phyloP scores from a whole-genome alignment of 495 filamentous ascomycete species.

The Podospora appendiculata region DNA sequence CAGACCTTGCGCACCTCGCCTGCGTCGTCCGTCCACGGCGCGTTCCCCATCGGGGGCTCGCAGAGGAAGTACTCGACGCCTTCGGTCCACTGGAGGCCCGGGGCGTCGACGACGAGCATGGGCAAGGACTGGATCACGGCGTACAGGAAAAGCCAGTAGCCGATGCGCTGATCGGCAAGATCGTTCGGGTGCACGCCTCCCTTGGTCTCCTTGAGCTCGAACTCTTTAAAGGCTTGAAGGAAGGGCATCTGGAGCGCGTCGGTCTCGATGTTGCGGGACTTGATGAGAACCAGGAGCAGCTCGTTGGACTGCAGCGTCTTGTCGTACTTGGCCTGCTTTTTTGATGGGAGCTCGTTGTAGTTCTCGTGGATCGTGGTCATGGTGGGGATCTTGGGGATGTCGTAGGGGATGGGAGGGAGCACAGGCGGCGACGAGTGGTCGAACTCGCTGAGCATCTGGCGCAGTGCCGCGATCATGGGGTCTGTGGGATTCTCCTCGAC shows the following conservation, averaged over 20 bases:
- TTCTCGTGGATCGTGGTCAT: slow-evolving; percentile 54
- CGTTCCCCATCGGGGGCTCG: slow-evolving; percentile 70
- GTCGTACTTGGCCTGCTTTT: slow-evolving; percentile 59
- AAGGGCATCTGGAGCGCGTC: slow-evolving; percentile 53
- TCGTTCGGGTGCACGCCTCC: slow-evolving; percentile 66
- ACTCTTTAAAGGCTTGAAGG: slow-evolving; percentile 70
- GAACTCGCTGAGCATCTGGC: slow-evolving; percentile 74
- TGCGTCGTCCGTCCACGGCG: slow-evolving; percentile 77
- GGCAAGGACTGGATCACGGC: slow-evolving; percentile 84
- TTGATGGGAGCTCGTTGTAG: slow-evolving; percentile 54
- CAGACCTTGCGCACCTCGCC: slow-evolving; percentile 60
- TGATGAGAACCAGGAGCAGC: slow-evolving; percentile 60
- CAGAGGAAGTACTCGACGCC: slow-evolving; percentile 97
- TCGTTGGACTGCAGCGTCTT: slow-evolving; percentile 71
- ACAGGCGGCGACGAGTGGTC: slow-evolving; percentile 84
- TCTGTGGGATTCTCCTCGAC: slow-evolving; percentile 29
- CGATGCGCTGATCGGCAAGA: slow-evolving; percentile 66
- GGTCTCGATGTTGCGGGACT: slow-evolving; percentile 67
- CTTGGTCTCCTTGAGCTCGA: slow-evolving; percentile 68
- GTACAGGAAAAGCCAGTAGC: slow-evolving; percentile 94
- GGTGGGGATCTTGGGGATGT: slow-evolving; percentile 70
- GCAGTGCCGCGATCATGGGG: slow-evolving; percentile 44
- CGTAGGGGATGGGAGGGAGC: slow-evolving; percentile 85
- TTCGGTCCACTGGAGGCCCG: slow-evolving; percentile 64
- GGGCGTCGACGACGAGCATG: slow-evolving; percentile 81